Evolutionary conservation across 306 rosid species (phyloP).

Genomic region (Sesbania bispinosa): DNA sequence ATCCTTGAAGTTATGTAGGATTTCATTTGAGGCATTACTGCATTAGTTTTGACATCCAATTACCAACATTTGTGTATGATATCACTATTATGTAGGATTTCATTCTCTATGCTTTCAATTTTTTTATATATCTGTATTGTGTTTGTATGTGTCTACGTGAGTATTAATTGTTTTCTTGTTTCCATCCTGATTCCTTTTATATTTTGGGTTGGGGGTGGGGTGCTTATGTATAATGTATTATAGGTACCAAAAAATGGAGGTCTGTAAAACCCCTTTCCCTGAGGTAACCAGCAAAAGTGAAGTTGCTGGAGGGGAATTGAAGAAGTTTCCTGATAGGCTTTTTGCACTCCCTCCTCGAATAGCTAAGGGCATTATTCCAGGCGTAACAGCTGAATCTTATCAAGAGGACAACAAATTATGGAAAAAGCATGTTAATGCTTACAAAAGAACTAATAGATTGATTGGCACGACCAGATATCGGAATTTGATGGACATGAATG

Average conservation of each 20-base stretch:
- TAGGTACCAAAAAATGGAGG: slow-evolving; percentile 88
- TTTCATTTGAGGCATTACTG: background rate
- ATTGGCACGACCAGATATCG: slow-evolving; percentile 77
- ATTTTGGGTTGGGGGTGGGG: slow-evolving; percentile 3
- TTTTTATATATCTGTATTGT: background rate
- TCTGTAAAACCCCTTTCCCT: slow-evolving; percentile 72
- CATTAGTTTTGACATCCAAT: background rate
- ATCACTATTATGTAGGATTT: background rate
- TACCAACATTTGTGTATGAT: background rate
- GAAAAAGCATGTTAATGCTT: slow-evolving; percentile 65
- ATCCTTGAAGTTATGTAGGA: background rate
- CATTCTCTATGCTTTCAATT: background rate
- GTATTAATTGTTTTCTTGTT: background rate
- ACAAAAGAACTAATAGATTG: slow-evolving; percentile 66
- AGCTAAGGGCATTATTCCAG: slow-evolving; percentile 61
- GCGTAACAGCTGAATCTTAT: slow-evolving; percentile 68
- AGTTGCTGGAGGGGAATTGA: slow-evolving; percentile 78
- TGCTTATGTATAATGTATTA: background rate
- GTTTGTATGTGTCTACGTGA: background rate
- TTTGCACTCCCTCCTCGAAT: slow-evolving; percentile 80
- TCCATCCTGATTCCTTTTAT: background rate
- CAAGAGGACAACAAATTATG: slow-evolving; percentile 82
- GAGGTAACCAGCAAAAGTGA: slow-evolving; percentile 56
- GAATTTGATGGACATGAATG: slow-evolving; percentile 97
- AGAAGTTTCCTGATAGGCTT: slow-evolving; percentile 88